Percentiles rank a stretch among this genome's conserved stretches.
phyloP scores from a whole-genome alignment of 2,329 filamentous ascomycete genomes.

The Apiospora hydei region DNA sequence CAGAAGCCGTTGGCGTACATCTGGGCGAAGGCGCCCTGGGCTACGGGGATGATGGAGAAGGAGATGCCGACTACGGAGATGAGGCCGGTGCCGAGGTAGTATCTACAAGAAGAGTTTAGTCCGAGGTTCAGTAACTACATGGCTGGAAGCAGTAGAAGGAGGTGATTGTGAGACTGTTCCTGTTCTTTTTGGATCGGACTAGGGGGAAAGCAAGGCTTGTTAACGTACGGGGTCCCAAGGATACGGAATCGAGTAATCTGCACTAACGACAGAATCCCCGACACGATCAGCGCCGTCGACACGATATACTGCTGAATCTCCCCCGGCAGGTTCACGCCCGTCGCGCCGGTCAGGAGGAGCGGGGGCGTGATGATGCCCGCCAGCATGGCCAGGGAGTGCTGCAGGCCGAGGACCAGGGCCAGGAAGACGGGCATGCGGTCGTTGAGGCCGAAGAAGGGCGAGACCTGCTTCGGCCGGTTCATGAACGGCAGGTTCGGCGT shows the following conservation, averaged over 20 bases:
- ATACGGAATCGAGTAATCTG: conserved; percentile 83
- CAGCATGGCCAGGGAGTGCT: conserved; percentile 81
- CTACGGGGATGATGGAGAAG: conserved; percentile 78
- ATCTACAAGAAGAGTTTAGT: conserved; percentile 51
- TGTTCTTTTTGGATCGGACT: background rate
- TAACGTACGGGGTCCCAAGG: conserved; percentile 64
- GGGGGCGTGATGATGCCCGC: conserved; percentile 80
- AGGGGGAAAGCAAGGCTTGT: background rate
- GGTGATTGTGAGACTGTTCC: background rate
- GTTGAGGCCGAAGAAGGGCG: conserved; percentile 86
- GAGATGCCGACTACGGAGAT: conserved; percentile 83
- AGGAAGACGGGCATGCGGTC: conserved; percentile 79
- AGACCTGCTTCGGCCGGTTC: conserved; percentile 62
- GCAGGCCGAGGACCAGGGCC: conserved; percentile 77
- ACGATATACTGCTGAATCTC: conserved; percentile 78
- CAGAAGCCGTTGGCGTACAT: conserved; percentile 81
- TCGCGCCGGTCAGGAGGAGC: conserved; percentile 70
- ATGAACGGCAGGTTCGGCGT: conserved; percentile 84
- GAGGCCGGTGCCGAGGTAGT: conserved; percentile 80
- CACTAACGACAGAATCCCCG: conserved; percentile 74
- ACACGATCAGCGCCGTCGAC: conserved; percentile 80
- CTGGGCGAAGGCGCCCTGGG: conserved; percentile 73
- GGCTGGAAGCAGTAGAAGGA: background rate
- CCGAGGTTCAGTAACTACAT: background rate
- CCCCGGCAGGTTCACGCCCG: conserved; percentile 67